phyloP scores from a whole-genome alignment of 768 basidiomycete species.

The Hirschioporus abietinus region DNA sequence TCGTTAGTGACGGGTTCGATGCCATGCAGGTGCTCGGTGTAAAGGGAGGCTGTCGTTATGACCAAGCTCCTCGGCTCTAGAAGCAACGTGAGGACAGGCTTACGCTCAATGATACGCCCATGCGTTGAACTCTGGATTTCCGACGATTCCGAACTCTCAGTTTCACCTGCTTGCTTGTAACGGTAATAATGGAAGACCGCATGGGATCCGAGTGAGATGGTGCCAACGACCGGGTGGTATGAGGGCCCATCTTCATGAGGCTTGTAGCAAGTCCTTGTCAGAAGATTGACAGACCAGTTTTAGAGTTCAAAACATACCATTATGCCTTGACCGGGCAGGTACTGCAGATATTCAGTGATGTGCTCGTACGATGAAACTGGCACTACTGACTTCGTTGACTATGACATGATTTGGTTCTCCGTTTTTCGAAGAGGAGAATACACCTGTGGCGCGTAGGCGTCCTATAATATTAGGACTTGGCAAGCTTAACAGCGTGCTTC shows the following conservation, averaged over 20 bases:
- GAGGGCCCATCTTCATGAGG: slow-evolving; percentile 91
- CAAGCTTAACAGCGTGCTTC: slow-evolving; percentile 9
- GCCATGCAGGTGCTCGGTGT: slow-evolving; percentile 75
- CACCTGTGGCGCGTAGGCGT: slow-evolving; percentile 60
- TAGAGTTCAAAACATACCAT: slow-evolving; percentile 49
- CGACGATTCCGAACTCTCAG: slow-evolving; percentile 7
- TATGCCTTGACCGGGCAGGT: slow-evolving; percentile 88
- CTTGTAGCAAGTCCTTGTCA: slow-evolving; percentile 31
- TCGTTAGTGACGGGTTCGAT: slow-evolving; percentile 60
- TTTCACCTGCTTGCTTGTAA: slow-evolving; percentile 33
- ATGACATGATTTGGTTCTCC: slow-evolving; percentile 82
- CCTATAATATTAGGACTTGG: slow-evolving; percentile 71
- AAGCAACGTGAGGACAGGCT: slow-evolving; percentile 65
- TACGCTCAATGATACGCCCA: slow-evolving; percentile 55
- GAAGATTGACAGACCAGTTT: slow-evolving; percentile 9
- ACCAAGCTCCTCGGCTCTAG: slow-evolving; percentile 84
- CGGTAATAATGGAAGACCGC: slow-evolving; percentile 78
- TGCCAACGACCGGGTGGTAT: slow-evolving; percentile 84
- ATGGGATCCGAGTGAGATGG: slow-evolving; percentile 85
- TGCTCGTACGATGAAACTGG: slow-evolving; percentile 6
- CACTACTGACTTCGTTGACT: slow-evolving; percentile 78
- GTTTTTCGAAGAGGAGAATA: slow-evolving; percentile 60
- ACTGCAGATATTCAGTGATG: slow-evolving; percentile 37
- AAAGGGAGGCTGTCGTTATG: slow-evolving; percentile 66
- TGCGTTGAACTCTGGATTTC: slow-evolving; percentile 6